Conservation (phyloP, 441 rosid species). For the Arabidopsis lyrata region DNA sequence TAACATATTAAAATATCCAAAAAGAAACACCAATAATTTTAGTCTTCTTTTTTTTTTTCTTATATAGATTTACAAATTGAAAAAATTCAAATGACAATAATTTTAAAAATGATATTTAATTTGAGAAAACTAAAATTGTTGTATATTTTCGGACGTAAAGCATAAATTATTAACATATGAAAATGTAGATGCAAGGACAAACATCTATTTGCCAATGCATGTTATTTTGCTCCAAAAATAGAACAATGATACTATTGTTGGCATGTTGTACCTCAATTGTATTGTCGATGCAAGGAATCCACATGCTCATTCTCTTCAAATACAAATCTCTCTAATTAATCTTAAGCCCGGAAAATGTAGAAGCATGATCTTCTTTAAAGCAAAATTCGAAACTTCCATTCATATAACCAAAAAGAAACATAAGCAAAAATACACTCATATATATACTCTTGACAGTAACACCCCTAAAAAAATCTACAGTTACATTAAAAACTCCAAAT, state of each 20-base stretch:
- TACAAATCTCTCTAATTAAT: background rate
- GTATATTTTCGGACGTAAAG: background rate
- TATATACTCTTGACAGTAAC: background rate
- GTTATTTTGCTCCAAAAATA: background rate
- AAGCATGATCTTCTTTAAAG: slow-evolving; percentile 7
- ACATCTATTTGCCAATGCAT: background rate
- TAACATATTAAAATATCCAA: background rate
- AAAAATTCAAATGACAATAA: background rate
- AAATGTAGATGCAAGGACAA: slow-evolving; percentile 5
- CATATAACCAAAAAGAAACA: background rate
- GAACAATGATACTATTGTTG: background rate
- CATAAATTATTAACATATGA: background rate
- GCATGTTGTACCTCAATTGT: background rate
- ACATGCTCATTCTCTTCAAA: slow-evolving; percentile 1
- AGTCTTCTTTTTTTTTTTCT: background rate
- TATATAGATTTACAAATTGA: background rate
- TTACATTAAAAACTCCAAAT: slow-evolving; percentile 38
- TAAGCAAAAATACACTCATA: slow-evolving; percentile 34
- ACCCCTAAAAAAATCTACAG: slow-evolving; percentile 22
- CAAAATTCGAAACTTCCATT: slow-evolving; percentile 8
- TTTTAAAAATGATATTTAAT: background rate
- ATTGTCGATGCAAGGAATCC: background rate
- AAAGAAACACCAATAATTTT: background rate
- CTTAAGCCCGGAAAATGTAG: background rate
- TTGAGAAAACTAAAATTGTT: background rate